Evolutionary conservation across 2,329 filamentous ascomycete genomes (phyloP).

Genomic region (Cladophialophora yegresii): DNA sequence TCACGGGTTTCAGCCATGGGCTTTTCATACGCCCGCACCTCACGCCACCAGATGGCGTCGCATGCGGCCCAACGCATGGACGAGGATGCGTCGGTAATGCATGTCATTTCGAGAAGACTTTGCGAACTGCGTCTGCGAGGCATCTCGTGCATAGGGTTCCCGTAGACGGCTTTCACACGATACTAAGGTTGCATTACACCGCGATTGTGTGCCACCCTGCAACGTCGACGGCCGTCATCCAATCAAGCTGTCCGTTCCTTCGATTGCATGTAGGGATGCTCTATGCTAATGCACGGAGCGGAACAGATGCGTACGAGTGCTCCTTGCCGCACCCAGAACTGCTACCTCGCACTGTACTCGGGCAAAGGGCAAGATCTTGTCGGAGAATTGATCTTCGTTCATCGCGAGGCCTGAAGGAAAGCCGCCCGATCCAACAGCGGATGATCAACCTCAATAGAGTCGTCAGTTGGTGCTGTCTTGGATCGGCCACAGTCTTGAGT

Average conservation of each 20-base stretch:
- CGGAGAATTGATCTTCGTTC: not conserved
- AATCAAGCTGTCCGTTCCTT: not conserved
- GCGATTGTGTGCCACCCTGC: not conserved
- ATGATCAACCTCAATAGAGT: not conserved
- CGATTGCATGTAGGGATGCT: slow-evolving; percentile 1
- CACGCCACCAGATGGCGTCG: slow-evolving; percentile 2
- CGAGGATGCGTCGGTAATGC: slow-evolving; percentile 11
- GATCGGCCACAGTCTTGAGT: no score
- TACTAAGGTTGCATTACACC: slow-evolving; percentile 4
- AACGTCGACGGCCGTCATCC: slow-evolving; percentile 4
- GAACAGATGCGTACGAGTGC: not conserved
- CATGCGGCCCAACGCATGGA: slow-evolving; percentile 2
- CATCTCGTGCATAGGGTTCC: not conserved
- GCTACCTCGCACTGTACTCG: no score
- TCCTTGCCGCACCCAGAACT: not conserved
- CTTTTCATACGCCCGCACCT: not conserved
- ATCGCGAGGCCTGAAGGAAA: not conserved
- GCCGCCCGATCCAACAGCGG: not conserved
- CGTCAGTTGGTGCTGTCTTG: not conserved
- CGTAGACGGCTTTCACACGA: not conserved
- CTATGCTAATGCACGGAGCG: slow-evolving; percentile 12
- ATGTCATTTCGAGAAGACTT: slow-evolving; percentile 13
- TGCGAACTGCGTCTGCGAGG: slow-evolving; percentile 5
- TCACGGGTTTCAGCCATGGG: not conserved
- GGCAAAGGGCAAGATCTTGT: not conserved